Base-by-base conservation (phyloP, 139 green algal genomes). In the Picochlorum sp. region DNA sequence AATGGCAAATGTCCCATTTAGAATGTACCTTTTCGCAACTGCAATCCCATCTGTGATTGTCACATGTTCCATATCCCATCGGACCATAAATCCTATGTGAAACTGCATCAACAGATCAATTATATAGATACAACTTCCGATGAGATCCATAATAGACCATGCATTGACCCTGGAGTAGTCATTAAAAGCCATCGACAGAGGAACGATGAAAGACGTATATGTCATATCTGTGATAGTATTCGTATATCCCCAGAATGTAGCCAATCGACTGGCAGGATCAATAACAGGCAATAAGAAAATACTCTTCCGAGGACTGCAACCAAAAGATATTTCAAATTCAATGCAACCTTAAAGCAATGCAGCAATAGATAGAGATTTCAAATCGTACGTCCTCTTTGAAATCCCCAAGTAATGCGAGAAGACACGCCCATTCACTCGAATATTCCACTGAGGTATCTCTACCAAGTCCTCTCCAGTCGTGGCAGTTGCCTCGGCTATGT, bases 151-250 rank as follows among this genome's bases (percentile, higher is more conserved):
- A 0, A 69, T 18, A 7, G 24, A 38, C 15, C 64, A 65, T 14
- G 46, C 62, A 58, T 46, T 65, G 61, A 34, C 1, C 0, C 15
- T 21, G 6, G 20, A 26, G 0, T 16, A 52, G 9, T 60, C 8
- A 41, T 71, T 67, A 47, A 76, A 76, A 1, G 54, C 69, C 4
- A 76, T 32, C 0, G 69, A 71, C 2, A 76, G 13, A 0, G 69
- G 52, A 3, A 76, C 69, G 2, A 72, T 10, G 11, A 72, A 76
- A 6, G 69, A 50, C 10, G 67, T 74, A 28, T 69, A 74, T 1
- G 30, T 56, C 15, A 74, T 20, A 16, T 70, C 69, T 9, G 24
- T 57, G 9, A 65, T 11, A 20, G 38, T 71, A 16, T 60, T 58
- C 10, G 68, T 11, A 2, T 20, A 13, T n/a, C n/a, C 18, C 69